phyloP scores from a whole-genome alignment of 2,329 filamentous ascomycete species.

The Cyphellophora europaea region DNA sequence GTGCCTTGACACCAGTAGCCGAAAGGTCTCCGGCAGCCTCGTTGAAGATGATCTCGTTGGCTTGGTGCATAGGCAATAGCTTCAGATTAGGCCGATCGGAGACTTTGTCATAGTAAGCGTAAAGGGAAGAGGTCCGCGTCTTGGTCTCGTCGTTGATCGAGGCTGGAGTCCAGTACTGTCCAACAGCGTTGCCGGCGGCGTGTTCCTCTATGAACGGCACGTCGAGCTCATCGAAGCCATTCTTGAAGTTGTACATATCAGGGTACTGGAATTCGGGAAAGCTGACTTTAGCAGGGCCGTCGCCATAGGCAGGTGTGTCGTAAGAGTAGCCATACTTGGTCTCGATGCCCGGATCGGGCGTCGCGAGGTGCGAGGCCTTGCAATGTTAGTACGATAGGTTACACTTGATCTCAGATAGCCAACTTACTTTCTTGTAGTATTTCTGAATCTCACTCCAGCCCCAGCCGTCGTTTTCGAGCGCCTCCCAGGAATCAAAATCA shows the following conservation, averaged over 20 bases:
- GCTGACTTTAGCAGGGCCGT: constrained; percentile 39
- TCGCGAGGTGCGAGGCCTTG: constrained; percentile 31
- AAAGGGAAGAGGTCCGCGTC: constrained; percentile 30
- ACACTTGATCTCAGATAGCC: too few relatives aligned
- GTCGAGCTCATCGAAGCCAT: constrained; percentile 27
- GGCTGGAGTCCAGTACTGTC: constrained; percentile 28
- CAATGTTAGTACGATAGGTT: too few relatives aligned
- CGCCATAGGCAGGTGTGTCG: constrained; percentile 31
- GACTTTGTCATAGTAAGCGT: constrained; percentile 28
- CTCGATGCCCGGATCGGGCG: constrained; percentile 24
- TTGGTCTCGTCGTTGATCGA: constrained; percentile 25
- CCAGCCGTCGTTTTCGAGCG: constrained; percentile 31
- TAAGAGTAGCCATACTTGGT: constrained; percentile 29
- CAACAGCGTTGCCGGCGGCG: constrained; percentile 25
- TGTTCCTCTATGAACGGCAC: constrained; percentile 28
- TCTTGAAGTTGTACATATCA: constrained; percentile 9
- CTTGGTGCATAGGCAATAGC: constrained; percentile 23
- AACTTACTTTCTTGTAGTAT: constrained; percentile 35
- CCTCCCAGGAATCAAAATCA: constrained; percentile 34
- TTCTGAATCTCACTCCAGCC: constrained; percentile 33
- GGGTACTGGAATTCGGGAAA: constrained; percentile 28
- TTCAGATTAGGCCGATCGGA: constrained; percentile 25
- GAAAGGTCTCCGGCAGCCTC: background rate
- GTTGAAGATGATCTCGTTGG: constrained; percentile 22
- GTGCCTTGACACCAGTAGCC: constrained; percentile 10